These are phyloP conservation scores for Striga asiatica DNA, from an alignment of 257 asterid species.

Conservation along the genomic window DNA sequence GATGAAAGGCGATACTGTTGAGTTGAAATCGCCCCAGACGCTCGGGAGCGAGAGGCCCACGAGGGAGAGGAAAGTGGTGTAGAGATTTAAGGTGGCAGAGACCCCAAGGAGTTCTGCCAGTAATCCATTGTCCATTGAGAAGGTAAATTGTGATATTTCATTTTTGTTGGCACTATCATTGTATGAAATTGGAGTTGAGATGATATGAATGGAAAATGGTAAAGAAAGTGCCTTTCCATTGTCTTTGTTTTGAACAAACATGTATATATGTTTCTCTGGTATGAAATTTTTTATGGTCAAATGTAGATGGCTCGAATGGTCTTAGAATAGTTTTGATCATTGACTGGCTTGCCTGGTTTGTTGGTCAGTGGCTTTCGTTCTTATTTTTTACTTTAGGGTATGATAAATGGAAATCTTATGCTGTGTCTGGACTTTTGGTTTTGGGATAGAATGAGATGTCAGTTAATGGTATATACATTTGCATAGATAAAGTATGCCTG, in stretches of 20 bases:
- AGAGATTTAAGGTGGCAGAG: slow-evolving; percentile 45
- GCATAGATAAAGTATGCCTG: too few relatives aligned
- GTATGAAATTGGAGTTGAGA: background rate
- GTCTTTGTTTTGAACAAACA: background rate
- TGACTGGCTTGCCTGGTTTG: background rate
- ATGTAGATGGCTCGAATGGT: background rate
- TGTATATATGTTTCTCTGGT: background rate
- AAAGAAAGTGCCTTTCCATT: too few relatives aligned
- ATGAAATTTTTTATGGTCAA: background rate
- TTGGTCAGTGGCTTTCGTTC: background rate
- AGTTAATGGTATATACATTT: too few relatives aligned
- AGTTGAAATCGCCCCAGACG: slow-evolving; percentile 31
- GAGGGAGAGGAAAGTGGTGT: slow-evolving; percentile 82
- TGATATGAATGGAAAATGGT: background rate
- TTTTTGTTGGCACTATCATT: background rate
- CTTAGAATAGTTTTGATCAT: too few relatives aligned
- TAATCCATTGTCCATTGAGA: slow-evolving; percentile 56
- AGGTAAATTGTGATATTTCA: slow-evolving; percentile 25
- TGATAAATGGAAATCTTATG: background rate
- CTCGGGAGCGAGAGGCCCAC: slow-evolving; percentile 57
- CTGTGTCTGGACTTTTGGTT: too few relatives aligned
- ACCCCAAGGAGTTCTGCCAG: slow-evolving; percentile 27
- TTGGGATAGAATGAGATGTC: too few relatives aligned
- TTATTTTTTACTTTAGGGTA: background rate
- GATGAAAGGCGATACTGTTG: slow-evolving; percentile 19